Evolutionary conservation across 352 stramenopile genomes (phyloP).

Genomic region (Globisporangium solare): DNA sequence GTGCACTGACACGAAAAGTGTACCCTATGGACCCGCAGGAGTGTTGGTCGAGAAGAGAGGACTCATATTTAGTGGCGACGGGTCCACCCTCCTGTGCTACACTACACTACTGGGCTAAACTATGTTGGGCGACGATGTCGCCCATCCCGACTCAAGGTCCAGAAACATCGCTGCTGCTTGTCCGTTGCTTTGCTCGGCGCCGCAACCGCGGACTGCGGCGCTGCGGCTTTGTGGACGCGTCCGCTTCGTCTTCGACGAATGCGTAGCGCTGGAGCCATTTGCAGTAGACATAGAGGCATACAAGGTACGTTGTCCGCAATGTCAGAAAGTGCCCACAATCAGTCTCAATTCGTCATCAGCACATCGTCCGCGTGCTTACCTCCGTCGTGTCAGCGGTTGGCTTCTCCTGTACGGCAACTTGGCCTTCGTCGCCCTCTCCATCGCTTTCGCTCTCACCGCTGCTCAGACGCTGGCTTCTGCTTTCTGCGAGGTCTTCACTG

Average conservation of each 20-base stretch:
- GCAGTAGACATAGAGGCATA: too few species aligned
- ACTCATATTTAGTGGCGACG: too few species aligned
- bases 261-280: constrained; percentile 5
- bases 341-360: too few species aligned
- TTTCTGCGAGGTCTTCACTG: not conserved
- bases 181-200: not conserved
- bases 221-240: constrained; percentile 4
- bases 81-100: not conserved
- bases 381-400: too few species aligned
- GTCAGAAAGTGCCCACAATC: too few species aligned
- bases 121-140: not conserved
- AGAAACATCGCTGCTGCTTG: not conserved
- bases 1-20: not conserved
- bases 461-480: not conserved
- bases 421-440: too few species aligned
- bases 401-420: too few species aligned
- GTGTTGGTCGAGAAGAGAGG: not conserved
- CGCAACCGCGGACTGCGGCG: constrained; percentile 10
- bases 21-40: not conserved
- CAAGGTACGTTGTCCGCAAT: too few species aligned
- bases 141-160: not conserved
- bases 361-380: too few species aligned
- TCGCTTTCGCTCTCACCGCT: not conserved
- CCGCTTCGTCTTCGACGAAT: constrained; percentile 11
- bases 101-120: not conserved